phyloP scores from a whole-genome alignment of 768 basidiomycete species.

The Clathrus columnatus region DNA sequence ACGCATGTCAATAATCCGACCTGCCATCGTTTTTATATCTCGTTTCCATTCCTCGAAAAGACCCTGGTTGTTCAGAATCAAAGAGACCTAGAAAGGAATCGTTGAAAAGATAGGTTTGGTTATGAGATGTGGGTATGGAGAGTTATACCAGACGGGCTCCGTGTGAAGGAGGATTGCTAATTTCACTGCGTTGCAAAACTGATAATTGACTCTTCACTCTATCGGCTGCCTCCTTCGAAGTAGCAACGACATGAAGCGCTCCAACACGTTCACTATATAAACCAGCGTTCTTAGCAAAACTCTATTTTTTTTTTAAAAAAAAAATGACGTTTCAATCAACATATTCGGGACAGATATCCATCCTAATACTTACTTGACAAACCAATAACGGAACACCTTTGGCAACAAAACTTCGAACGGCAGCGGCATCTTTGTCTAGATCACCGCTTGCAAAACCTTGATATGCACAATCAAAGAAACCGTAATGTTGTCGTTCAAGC shows the following conservation, averaged over 20 bases:
- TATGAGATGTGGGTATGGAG: neutral
- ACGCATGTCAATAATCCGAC: constrained; percentile 89
- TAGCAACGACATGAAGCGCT: constrained; percentile 77
- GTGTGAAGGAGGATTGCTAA: constrained; percentile 88
- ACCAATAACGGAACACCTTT: constrained; percentile 68
- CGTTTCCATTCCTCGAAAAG: constrained; percentile 84
- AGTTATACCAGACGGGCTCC: constrained; percentile 76
- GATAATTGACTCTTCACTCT: constrained; percentile 83
- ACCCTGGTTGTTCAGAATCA: constrained; percentile 67
- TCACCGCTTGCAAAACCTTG: constrained; percentile 95
- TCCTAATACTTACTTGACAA: constrained; percentile 61
- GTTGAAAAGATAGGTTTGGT: neutral
- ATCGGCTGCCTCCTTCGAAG: constrained; percentile 53
- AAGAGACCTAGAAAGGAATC: constrained; percentile 43
- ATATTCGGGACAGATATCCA: neutral
- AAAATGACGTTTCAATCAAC: neutral
- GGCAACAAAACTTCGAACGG: constrained; percentile 74
- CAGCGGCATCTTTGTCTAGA: constrained; percentile 85
- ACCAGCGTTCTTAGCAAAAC: constrained; percentile 96
- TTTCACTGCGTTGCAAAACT: constrained; percentile 87
- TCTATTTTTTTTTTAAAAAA: constrained; percentile 38
- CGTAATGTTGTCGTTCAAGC: constrained; percentile 66
- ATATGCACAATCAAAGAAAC: constrained; percentile 94
- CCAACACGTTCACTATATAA: constrained; percentile 93
- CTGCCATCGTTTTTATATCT: constrained; percentile 90